These are phyloP conservation scores for Salix dunnii DNA, from an alignment of 345 rosid genomes.

Conservation along the genomic window DNA sequence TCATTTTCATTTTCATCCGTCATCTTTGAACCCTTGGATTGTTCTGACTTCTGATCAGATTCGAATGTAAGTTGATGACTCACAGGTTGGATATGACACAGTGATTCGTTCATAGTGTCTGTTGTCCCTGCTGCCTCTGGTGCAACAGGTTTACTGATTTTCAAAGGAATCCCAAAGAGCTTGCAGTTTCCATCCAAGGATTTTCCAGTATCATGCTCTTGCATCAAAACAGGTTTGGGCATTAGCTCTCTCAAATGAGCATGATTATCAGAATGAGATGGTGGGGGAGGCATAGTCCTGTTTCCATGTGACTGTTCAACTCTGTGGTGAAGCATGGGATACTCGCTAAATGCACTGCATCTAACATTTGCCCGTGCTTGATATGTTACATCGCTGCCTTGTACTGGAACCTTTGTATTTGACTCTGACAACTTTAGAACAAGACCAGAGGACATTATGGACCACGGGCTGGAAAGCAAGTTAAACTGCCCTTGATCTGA, in stretches of 20 bases:
- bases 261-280: constrained; percentile 24
- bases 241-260: constrained; percentile 12
- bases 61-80: constrained; percentile 15
- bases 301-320: constrained; percentile 27
- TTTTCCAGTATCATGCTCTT: constrained; percentile 28
- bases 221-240: constrained; percentile 9
- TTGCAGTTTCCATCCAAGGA: constrained; percentile 38
- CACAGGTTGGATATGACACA: constrained; percentile 5
- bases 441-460: constrained; percentile 30
- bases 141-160: constrained; percentile 16
- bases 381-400: constrained; percentile 20
- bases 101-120: constrained; percentile 1
- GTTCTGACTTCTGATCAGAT: constrained; percentile 25
- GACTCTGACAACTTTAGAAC: constrained; percentile 34
- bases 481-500: constrained; percentile 28
- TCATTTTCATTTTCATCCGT: constrained; percentile 39
- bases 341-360: constrained; percentile 22
- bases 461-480: constrained; percentile 25
- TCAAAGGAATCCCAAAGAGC: constrained; percentile 50
- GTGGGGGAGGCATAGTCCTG: constrained; percentile 32
- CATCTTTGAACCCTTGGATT: constrained; percentile 19
- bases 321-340: constrained; percentile 17
- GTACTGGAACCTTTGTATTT: constrained; percentile 16
- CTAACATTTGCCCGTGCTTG: constrained; percentile 20
- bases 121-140: constrained; percentile 15